Base-by-base conservation (phyloP, 2,329 filamentous ascomycete species). In the Geosmithia morbida region DNA sequence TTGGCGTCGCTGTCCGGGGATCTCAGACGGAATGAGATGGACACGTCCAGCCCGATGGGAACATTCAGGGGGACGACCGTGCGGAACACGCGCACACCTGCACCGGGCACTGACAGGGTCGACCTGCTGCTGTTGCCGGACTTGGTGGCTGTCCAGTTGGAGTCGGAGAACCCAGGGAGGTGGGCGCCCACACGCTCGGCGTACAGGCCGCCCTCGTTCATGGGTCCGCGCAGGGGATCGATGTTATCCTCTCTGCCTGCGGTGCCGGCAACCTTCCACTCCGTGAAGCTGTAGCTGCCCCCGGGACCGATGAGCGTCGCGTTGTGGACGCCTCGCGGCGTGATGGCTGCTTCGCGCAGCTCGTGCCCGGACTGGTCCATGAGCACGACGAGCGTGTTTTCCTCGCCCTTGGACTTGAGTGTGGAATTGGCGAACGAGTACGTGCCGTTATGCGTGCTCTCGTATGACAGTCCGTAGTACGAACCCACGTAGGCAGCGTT, bases 331-430 rank as follows among this genome's bases (percentile, higher is more conserved):
- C 75, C 75, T 42, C 74, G 61, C 8, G 71, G 66, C 16, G 70
- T 65, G 3, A 68, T 61, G 5, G 71, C 71, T 1, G 62, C 66
- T 1, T 64, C 63, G 0, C 68, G 70, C 22, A 75, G 66, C 45
- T 79, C 76, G 54, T 81, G 74, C 10, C 77, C 77, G 17, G 72
- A 76, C 59, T 80, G 70, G 54, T 81, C 74, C 58, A 77, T 72
- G 20, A 79, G 62, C 3, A 79, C 60, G n/a, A 78, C 66, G 6
- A 79, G 62, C 2, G 72, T 57, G 48, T 77, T 75, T 0, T 66
- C 29, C 11, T 30, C 11, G 1, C 53, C 56, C 1, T 63, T 60
- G 1, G 59, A 52, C 40, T 40, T 41, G 16, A 46, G 20, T 4
- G 39, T 42, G n/a, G 45, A 37, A 17, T 46, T 46, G 16, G 41